Percentiles rank a stretch among this genome's conserved stretches.
phyloP scores from a whole-genome alignment of 73 alveolate genomes.

The Tetrahymena thermophila region DNA sequence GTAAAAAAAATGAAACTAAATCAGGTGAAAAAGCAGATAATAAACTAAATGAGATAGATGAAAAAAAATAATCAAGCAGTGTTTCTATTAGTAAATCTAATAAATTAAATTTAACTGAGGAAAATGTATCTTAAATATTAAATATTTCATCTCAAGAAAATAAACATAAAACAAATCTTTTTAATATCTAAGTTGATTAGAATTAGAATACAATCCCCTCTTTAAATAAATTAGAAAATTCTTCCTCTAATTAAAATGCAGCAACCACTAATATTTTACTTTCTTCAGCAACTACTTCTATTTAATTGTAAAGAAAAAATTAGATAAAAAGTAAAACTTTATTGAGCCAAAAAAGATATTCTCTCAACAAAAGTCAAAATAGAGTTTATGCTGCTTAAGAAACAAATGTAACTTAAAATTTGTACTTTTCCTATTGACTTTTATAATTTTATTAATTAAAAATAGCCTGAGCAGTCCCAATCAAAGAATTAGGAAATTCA shows the following conservation, averaged over 20 bases:
- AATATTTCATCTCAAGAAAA: neutral
- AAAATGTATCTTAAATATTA: neutral
- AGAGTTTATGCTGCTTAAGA: neutral
- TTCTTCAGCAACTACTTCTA: neutral
- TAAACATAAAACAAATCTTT: neutral
- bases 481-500: neutral
- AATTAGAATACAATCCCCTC: too few species aligned
- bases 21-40: neutral
- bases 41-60: neutral
- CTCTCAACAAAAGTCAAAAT: neutral
- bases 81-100: too few species aligned
- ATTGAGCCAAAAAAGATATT: neutral
- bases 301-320: neutral
- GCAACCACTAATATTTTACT: neutral
- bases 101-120: neutral
- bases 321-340: neutral
- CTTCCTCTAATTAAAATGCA: neutral
- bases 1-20: neutral
- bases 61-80: too few species aligned
- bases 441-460: too few species aligned
- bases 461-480: neutral
- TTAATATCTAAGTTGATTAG: too few species aligned
- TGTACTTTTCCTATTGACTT: neutral
- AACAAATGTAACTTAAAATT: neutral
- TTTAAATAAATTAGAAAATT: neutral